Evolutionary conservation across 2,329 filamentous ascomycete species (phyloP).

Genomic region (Tolypocladium tundrense): DNA sequence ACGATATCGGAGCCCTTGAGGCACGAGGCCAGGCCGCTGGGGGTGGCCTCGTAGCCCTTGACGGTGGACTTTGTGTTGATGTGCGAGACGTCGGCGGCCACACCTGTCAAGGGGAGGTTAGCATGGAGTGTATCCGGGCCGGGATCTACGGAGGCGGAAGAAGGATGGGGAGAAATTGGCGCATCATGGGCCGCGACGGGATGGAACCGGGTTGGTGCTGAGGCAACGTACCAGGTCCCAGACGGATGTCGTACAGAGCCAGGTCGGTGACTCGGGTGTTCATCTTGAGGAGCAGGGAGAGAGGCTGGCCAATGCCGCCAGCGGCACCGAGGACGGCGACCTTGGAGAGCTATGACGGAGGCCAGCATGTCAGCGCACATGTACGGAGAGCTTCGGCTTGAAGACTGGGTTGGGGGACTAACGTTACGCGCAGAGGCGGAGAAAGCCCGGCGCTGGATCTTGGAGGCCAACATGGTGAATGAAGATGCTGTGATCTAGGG

Average conservation of each 20-base stretch:
- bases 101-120: constrained; percentile 50
- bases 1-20: constrained; percentile 88
- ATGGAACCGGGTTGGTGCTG: not conserved
- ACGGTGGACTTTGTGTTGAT: constrained; percentile 98
- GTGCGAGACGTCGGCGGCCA: constrained; percentile 95
- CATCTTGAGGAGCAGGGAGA: constrained; percentile 97
- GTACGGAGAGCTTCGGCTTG: not conserved
- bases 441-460: constrained; percentile 68
- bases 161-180: constrained; percentile 5
- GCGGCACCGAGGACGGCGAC: constrained; percentile 93
- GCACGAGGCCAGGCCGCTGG: constrained; percentile 63
- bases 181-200: not conserved
- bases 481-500: constrained; percentile 9
- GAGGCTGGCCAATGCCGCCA: constrained; percentile 95
- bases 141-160: not conserved
- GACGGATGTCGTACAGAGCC: constrained; percentile 94
- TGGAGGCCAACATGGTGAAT: constrained; percentile 60
- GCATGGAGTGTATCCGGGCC: not conserved
- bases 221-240: constrained; percentile 66
- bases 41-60: constrained; percentile 74
- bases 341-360: constrained; percentile 68
- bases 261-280: constrained; percentile 92
- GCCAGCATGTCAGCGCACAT: constrained; percentile 7
- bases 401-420: constrained; percentile 23
- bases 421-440: constrained; percentile 71